Conservation (phyloP, 768 basidiomycete genomes). For the Mycena vitilis region DNA sequence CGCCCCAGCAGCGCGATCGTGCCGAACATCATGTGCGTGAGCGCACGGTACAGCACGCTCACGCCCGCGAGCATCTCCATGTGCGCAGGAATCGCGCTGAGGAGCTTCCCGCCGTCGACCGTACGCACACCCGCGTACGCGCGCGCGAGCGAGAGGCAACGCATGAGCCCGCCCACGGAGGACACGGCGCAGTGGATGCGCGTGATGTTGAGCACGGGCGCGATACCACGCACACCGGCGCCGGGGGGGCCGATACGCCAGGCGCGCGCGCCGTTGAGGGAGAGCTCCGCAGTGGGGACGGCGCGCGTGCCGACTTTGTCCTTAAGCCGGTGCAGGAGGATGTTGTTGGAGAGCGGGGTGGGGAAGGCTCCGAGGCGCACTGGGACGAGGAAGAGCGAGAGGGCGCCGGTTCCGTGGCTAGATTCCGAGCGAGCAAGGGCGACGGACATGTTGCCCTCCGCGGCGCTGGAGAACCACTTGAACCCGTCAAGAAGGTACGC, state of each 20-base stretch:
- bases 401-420: conserved; percentile 66
- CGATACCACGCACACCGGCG: conserved; percentile 73
- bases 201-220: conserved; percentile 82
- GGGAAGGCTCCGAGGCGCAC: conserved; percentile 64
- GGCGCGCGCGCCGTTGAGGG: conserved; percentile 66
- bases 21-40: conserved; percentile 73
- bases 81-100: conserved; percentile 70
- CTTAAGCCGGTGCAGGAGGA: conserved; percentile 79
- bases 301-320: conserved; percentile 82
- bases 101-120: conserved; percentile 61
- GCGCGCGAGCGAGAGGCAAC: conserved; percentile 73
- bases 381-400: conserved; percentile 82
- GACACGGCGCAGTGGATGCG: conserved; percentile 73
- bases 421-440: conserved; percentile 81
- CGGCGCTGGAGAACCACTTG: conserved; percentile 90
- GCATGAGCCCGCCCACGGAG: conserved; percentile 67
- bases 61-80: conserved; percentile 72
- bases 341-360: conserved; percentile 63
- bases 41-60: conserved; percentile 71
- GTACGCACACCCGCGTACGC: conserved; percentile 71
- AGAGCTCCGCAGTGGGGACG: conserved; percentile 82
- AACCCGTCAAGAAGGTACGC: conserved; percentile 73
- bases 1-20: conserved; percentile 69
- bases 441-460: conserved; percentile 78
- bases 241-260: conserved; percentile 71